phyloP scores from a whole-genome alignment of 129 eudicot species.

The Tagetes erecta region DNA sequence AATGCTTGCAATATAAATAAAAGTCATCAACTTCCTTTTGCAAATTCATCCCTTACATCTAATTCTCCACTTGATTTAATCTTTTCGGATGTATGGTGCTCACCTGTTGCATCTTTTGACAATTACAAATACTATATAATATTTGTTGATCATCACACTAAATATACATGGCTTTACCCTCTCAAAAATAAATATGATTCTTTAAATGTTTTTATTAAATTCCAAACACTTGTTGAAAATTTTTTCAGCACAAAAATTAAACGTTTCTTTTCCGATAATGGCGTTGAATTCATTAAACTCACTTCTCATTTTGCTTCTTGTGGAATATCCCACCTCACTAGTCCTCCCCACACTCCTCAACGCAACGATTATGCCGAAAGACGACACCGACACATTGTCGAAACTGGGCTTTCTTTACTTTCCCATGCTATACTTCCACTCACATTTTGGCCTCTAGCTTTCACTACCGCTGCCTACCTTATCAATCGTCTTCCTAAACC shows the following conservation, averaged over 20 bases:
- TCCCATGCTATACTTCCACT: slow-evolving; percentile 7
- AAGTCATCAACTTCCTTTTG: slow-evolving; percentile 1
- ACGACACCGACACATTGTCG: too few relatives aligned
- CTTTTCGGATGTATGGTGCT: neutral
- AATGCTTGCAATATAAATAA: slow-evolving; percentile 8
- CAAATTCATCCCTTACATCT: neutral
- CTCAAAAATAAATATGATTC: slow-evolving; percentile 12
- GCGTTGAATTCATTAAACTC: too few relatives aligned
- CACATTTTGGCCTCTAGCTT: slow-evolving; percentile 8
- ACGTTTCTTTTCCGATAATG: neutral
- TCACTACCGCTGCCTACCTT: neutral
- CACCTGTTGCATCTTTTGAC: neutral
- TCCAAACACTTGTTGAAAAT: slow-evolving; percentile 12
- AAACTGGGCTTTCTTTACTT: neutral
- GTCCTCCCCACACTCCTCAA: slow-evolving; percentile 4
- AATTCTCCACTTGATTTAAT: slow-evolving; percentile 11
- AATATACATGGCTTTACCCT: slow-evolving; percentile 4
- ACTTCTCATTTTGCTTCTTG: neutral
- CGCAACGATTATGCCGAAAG: too few relatives aligned
- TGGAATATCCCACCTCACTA: slow-evolving; percentile 14
- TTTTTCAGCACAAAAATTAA: slow-evolving; percentile 6
- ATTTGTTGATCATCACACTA: neutral
- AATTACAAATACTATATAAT: slow-evolving; percentile 5
- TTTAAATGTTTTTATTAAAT: neutral
- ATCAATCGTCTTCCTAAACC: neutral